These are phyloP conservation scores for Saturnispora sekii DNA, from an alignment of 805 yeast genomes.

Conservation along the genomic window DNA sequence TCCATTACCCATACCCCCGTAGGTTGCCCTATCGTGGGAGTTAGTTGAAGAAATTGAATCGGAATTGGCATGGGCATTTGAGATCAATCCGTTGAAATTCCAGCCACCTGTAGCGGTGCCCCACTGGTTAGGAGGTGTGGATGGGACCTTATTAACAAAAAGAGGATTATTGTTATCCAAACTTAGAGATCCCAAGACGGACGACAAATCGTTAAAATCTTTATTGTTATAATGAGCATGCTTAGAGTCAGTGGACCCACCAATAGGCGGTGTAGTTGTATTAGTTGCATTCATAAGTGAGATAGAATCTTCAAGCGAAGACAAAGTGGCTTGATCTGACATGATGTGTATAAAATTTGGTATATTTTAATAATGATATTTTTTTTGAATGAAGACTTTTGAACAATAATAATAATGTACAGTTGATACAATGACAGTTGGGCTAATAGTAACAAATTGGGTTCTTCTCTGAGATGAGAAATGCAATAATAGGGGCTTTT, in stretches of 20 bases:
- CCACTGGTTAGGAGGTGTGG: conserved; percentile 22
- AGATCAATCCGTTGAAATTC: conserved; percentile 11
- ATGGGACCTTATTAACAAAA: conserved; percentile 17
- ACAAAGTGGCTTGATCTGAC: conserved; percentile 29
- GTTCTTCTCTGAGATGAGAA: neutral
- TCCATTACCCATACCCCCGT: conserved; percentile 3
- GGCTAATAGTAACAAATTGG: conserved; percentile 7
- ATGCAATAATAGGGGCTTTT: too few species aligned
- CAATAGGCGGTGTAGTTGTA: conserved; percentile 26
- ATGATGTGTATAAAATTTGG: conserved; percentile 10
- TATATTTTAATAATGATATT: neutral
- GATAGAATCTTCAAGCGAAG: conserved; percentile 25
- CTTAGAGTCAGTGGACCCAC: conserved; percentile 15
- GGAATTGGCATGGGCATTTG: conserved; percentile 11
- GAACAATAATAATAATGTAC: conserved; percentile 3
- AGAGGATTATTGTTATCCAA: conserved; percentile 26
- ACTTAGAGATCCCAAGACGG: conserved; percentile 38
- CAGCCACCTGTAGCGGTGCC: conserved; percentile 12
- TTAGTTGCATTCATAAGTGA: conserved; percentile 18
- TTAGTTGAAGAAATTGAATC: conserved; percentile 10
- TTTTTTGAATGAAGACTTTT: neutral
- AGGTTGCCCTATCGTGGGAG: conserved; percentile 5
- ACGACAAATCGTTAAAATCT: conserved; percentile 34
- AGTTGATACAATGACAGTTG: conserved; percentile 7
- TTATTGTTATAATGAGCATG: conserved; percentile 11